These are phyloP conservation scores for Podaxis carcinomalis DNA, from an alignment of 768 basidiomycete genomes.

Conservation along the genomic window DNA sequence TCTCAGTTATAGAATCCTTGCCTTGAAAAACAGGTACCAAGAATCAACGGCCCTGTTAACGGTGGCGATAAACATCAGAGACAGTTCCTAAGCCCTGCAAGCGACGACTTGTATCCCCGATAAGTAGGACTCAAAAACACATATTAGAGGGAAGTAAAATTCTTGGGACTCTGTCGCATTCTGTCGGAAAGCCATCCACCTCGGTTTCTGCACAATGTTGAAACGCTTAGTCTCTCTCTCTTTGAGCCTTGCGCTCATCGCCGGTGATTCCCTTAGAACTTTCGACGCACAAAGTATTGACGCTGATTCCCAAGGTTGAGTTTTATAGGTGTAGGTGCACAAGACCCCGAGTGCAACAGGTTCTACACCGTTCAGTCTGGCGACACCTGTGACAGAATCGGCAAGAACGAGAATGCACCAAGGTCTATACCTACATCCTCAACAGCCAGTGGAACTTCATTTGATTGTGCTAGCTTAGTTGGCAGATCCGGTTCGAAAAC, in stretches of 20 bases:
- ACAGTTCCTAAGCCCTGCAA: too few relatives aligned
- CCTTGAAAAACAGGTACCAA: too few relatives aligned
- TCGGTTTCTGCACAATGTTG: not conserved
- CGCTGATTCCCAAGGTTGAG: not conserved
- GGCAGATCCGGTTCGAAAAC: constrained; percentile 57
- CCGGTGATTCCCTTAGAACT: not conserved
- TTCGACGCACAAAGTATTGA: not conserved
- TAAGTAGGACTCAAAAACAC: too few relatives aligned
- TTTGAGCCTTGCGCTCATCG: not conserved
- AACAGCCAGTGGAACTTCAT: not conserved
- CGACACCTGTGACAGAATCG: constrained; percentile 58
- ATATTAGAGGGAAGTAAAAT: too few relatives aligned
- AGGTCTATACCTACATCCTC: constrained; percentile 21
- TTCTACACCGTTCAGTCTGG: constrained; percentile 44
- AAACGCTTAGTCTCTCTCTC: not conserved
- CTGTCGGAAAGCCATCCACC: not conserved
- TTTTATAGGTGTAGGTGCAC: not conserved
- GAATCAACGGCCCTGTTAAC: too few relatives aligned
- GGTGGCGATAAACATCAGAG: too few relatives aligned
- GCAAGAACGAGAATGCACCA: constrained; percentile 39
- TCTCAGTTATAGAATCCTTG: too few relatives aligned
- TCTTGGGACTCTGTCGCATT: too few relatives aligned
- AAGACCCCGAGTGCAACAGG: constrained; percentile 35
- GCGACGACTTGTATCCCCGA: too few relatives aligned
- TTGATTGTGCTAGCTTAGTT: constrained; percentile 26